Conservation (phyloP, 805 yeast species). For the Candida coleopterorum region DNA sequence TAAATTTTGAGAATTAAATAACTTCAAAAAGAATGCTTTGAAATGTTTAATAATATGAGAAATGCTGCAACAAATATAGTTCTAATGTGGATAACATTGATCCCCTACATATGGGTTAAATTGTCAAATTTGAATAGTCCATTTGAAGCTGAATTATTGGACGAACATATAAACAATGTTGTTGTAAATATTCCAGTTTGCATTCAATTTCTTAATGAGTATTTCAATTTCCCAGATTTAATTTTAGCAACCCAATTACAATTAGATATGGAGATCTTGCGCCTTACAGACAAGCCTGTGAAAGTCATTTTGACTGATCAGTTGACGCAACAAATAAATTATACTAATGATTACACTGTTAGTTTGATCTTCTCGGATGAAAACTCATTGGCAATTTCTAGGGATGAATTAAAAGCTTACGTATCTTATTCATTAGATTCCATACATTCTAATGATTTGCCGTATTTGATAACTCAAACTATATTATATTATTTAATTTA, state of each 20-base stretch:
- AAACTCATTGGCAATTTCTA: slow-evolving; percentile 42
- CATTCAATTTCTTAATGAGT: slow-evolving; percentile 30
- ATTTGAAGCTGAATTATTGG: not conserved
- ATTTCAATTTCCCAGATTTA: slow-evolving; percentile 63
- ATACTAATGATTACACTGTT: slow-evolving; percentile 22
- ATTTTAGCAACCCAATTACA: slow-evolving; percentile 43
- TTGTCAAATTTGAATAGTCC: too few relatives aligned
- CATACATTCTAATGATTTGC: slow-evolving; percentile 55
- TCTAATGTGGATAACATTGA: too few relatives aligned
- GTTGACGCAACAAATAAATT: not conserved
- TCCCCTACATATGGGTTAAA: too few relatives aligned
- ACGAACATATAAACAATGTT: slow-evolving; percentile 7
- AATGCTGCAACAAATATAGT: too few relatives aligned
- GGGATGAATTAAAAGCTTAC: slow-evolving; percentile 33
- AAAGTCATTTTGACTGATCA: slow-evolving; percentile 13
- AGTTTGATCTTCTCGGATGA: slow-evolving; percentile 35
- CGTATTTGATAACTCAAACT: slow-evolving; percentile 54
- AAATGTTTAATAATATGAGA: too few relatives aligned
- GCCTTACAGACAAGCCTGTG: slow-evolving; percentile 8
- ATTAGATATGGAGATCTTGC: slow-evolving; percentile 19
- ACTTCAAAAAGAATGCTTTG: too few relatives aligned
- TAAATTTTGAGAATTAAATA: not conserved
- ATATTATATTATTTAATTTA: slow-evolving; percentile 26
- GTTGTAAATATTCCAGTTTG: slow-evolving; percentile 19
- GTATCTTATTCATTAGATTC: slow-evolving; percentile 39